Conservation (phyloP, 495 filamentous ascomycete species). For the Chlorociboria aeruginascens region DNA sequence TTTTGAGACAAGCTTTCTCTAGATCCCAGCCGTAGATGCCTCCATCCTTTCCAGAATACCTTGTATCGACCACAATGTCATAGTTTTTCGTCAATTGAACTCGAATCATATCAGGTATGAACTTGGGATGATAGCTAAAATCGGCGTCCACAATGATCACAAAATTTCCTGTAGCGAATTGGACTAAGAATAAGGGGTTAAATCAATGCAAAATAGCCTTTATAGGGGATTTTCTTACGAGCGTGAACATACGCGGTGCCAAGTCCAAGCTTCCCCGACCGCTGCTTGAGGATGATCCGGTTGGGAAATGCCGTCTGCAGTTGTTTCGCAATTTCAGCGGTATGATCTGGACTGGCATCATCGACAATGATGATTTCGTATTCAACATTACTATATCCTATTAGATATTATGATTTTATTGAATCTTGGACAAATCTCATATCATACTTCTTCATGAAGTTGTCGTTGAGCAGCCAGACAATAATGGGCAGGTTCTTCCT, state of each 20-base stretch:
- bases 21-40: constrained; percentile 97
- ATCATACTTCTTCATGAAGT: constrained; percentile 70
- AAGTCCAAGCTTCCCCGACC: constrained; percentile 87
- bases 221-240: neutral
- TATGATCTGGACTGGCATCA: constrained; percentile 94
- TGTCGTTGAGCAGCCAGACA: constrained; percentile 81
- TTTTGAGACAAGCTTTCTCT: constrained; percentile 77
- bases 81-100: constrained; percentile 42
- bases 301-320: constrained; percentile 71
- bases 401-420: constrained; percentile 2
- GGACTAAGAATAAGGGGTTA: constrained; percentile 18
- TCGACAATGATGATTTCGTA: constrained; percentile 98
- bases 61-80: constrained; percentile 94
- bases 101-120: constrained; percentile 78
- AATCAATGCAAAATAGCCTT: constrained; percentile 1
- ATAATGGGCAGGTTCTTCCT: constrained; percentile 93
- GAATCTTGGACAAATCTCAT: neutral
- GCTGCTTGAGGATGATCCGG: constrained; percentile 73
- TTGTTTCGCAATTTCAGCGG: constrained; percentile 78
- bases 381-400: constrained; percentile 60
- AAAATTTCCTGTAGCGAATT: constrained; percentile 79
- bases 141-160: constrained; percentile 99
- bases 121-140: constrained; percentile 97
- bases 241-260: constrained; percentile 97
- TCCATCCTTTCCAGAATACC: constrained; percentile 70